Base-by-base conservation (phyloP, 192 early-diverging fungal species). In the Phlyctochytrium bullatum region DNA sequence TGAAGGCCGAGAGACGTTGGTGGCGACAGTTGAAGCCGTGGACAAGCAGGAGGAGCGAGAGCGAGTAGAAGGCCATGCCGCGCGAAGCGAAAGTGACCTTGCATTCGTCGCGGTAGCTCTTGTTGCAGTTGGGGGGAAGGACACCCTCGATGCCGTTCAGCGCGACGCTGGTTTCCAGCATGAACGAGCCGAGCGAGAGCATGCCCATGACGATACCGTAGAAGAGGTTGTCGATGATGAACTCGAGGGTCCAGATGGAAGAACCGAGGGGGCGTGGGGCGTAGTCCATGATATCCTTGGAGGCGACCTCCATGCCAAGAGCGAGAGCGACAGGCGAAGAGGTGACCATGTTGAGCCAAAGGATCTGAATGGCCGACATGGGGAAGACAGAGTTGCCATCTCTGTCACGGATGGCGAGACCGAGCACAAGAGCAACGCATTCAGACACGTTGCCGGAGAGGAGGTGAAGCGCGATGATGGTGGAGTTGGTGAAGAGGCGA, bases 291-390 rank as follows among this genome's bases (percentile, higher is more conserved):
- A 86, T 85, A 29, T 87, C 81, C 0, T 68, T 72, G 66, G 79
- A 80, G n/a, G 83, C 75, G 67, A 78, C 80, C 69, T 92, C 90
- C 23, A 88, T 76, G 60, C 91, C 90, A 29, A 93, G 78, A 53
- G 87, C 82, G 81, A 93, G 87, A 24, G 91, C 90, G 12, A 88
- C 83, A 29, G 92, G 92, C 20, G 91, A 87, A 36, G 86, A 83
- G 0, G 92, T 93, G 27, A 94, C 73, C 71, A 94, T 79, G 75
- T 93, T 92, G 72, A 90, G 77, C 74, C 89, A 90, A 34, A 94
- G 76, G 67, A 93, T 89, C 52, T 90, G 88, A 30, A 93, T 84
- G 0, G 92, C 86, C 1, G 88, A 86, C 74, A 93, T 79, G 2
- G 91, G 91, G 75, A 89, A 91, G 17, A 92, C 84, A 14, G 87